Evolutionary conservation across 2,329 filamentous ascomycete genomes (phyloP).

Genomic region (Xylariaceae sp.): DNA sequence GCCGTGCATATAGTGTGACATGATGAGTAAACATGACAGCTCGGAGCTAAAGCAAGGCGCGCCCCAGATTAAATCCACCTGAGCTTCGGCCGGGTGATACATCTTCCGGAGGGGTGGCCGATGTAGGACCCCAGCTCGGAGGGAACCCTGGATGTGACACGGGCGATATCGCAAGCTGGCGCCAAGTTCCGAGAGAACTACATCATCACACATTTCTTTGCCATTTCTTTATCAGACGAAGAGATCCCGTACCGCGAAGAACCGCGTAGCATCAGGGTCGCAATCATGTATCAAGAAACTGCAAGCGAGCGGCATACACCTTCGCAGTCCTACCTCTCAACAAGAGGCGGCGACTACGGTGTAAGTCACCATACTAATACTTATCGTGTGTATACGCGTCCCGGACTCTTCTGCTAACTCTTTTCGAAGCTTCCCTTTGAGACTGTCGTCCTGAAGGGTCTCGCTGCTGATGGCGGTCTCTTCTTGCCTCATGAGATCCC

Average conservation of each 20-base stretch:
- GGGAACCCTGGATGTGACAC: not conserved
- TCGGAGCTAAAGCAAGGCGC: too few relatives aligned
- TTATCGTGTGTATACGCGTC: not conserved
- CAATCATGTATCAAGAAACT: slow-evolving; percentile 16
- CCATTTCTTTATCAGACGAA: not conserved
- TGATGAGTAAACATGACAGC: not conserved
- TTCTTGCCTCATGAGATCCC: slow-evolving; percentile 86
- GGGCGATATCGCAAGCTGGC: not conserved
- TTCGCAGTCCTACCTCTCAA: slow-evolving; percentile 20
- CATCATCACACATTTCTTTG: not conserved
- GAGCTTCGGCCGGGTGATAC: slow-evolving; percentile 6
- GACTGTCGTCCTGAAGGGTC: slow-evolving; percentile 81
- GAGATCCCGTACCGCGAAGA: not conserved
- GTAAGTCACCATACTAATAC: slow-evolving; percentile 5
- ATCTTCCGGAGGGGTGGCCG: slow-evolving; percentile 17
- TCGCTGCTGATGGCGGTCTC: slow-evolving; percentile 79
- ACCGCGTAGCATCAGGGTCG: not conserved
- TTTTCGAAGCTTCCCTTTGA: slow-evolving; percentile 72
- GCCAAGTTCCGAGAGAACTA: not conserved
- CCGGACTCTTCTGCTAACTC: not conserved
- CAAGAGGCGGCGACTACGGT: slow-evolving; percentile 19
- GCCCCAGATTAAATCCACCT: not conserved
- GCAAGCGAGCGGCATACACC: slow-evolving; percentile 13
- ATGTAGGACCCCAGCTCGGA: slow-evolving; percentile 5
- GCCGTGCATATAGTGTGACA: not conserved